These are phyloP conservation scores for Lachnellula arida DNA, from an alignment of 2,329 filamentous ascomycete genomes.

Conservation along the genomic window DNA sequence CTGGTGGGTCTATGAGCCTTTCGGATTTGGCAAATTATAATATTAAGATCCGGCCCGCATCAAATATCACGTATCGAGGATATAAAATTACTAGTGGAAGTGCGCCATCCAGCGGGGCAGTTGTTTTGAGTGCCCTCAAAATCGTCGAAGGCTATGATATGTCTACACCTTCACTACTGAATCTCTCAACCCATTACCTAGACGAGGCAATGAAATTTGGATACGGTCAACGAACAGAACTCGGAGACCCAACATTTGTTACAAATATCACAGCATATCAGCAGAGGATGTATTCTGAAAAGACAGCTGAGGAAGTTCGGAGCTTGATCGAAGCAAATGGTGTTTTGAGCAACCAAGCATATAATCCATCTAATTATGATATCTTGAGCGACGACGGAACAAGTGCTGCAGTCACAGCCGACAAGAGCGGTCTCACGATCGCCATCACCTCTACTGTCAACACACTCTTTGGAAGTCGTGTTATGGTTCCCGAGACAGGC, in stretches of 20 bases:
- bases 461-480: slow-evolving; percentile 57
- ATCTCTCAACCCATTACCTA: slow-evolving; percentile 60
- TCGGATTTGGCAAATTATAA: slow-evolving; percentile 72
- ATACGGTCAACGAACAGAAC: slow-evolving; percentile 56
- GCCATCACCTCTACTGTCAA: slow-evolving; percentile 65
- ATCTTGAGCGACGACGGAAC: slow-evolving; percentile 47
- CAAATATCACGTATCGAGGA: slow-evolving; percentile 62
- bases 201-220: slow-evolving; percentile 64
- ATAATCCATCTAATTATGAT: slow-evolving; percentile 57
- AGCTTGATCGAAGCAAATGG: slow-evolving; percentile 52
- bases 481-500: slow-evolving; percentile 63
- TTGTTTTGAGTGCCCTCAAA: slow-evolving; percentile 72
- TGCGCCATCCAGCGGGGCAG: slow-evolving; percentile 73
- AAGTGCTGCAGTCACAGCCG: slow-evolving; percentile 49
- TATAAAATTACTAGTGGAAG: slow-evolving; percentile 65
- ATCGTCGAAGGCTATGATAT: slow-evolving; percentile 69
- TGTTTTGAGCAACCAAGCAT: slow-evolving; percentile 55
- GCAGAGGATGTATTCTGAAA: slow-evolving; percentile 45
- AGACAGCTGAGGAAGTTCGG: slow-evolving; percentile 49
- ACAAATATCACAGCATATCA: slow-evolving; percentile 56
- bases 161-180: slow-evolving; percentile 48
- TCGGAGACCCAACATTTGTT: slow-evolving; percentile 61
- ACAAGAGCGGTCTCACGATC: slow-evolving; percentile 56
- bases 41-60: slow-evolving; percentile 57
- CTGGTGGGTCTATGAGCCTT: slow-evolving; percentile 81